phyloP scores from a whole-genome alignment of 805 yeast species.

The Cyberlindnera petersonii region DNA sequence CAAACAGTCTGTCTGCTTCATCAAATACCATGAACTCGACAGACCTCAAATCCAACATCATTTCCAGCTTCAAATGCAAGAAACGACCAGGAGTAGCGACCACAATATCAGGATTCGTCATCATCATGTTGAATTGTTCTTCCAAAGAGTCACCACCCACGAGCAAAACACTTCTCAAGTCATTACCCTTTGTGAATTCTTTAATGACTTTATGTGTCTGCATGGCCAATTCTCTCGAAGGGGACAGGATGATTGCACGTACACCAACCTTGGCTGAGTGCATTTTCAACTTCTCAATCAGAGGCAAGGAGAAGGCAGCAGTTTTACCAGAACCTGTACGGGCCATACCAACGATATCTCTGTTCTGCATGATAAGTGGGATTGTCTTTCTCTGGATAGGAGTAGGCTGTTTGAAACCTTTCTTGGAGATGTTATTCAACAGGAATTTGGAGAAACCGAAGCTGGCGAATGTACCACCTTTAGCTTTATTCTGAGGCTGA shows the following conservation, averaged over 20 bases:
- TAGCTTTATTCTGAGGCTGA: conserved; percentile 53
- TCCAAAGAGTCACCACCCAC: conserved; percentile 99
- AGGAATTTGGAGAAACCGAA: conserved; percentile 80
- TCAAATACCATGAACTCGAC: conserved; percentile 92
- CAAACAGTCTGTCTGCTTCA: conserved; percentile 95
- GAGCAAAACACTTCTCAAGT: conserved; percentile 70
- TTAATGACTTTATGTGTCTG: conserved; percentile 88
- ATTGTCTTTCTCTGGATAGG: conserved; percentile 97
- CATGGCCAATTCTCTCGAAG: conserved; percentile 92
- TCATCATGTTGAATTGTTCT: conserved; percentile 90
- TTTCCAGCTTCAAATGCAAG: conserved; percentile 91
- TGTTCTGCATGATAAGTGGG: conserved; percentile 78
- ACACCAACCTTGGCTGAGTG: conserved; percentile 88
- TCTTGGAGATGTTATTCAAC: conserved; percentile 64
- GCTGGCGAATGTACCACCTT: conserved; percentile 81
- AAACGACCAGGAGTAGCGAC: conserved; percentile 98
- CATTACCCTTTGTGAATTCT: conserved; percentile 82
- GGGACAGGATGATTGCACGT: conserved; percentile 85
- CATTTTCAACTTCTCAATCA: conserved; percentile 76
- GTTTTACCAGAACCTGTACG: conserved; percentile 99
- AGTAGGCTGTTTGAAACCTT: conserved; percentile 93
- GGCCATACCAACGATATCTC: conserved; percentile 99
- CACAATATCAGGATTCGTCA: conserved; percentile 89
- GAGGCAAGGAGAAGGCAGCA: conserved; percentile 91
- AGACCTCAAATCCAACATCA: conserved; percentile 78